A percentile compares a stretch with the other conserved stretches of the same genome.
phyloP scores from a whole-genome alignment of 345 rosid species.

The Toxicodendron radicans region DNA sequence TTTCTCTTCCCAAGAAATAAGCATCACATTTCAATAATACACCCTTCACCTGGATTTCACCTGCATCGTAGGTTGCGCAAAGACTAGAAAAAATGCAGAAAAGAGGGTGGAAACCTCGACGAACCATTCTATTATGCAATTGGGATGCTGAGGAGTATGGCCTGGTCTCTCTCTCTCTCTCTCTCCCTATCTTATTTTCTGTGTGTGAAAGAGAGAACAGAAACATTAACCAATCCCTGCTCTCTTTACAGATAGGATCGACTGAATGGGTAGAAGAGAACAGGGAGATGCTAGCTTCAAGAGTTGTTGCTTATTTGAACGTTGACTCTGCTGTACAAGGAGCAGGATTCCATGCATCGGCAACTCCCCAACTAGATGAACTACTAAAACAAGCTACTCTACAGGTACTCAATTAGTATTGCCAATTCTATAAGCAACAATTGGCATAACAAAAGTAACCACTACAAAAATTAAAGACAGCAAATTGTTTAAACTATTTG shows the following conservation, averaged over 20 bases:
- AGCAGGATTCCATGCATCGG: constrained; percentile 58
- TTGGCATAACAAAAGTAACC: neutral
- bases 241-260: constrained; percentile 63
- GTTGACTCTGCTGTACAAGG: constrained; percentile 65
- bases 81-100: constrained; percentile 62
- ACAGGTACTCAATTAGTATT: constrained; percentile 45
- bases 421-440: neutral
- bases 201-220: neutral
- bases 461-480: neutral
- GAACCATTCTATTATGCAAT: constrained; percentile 72
- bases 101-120: constrained; percentile 74
- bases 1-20: neutral
- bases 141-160: constrained; percentile 97
- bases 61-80: constrained; percentile 50
- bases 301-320: constrained; percentile 78
- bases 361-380: constrained; percentile 87
- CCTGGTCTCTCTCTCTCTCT: constrained; percentile 39
- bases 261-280: constrained; percentile 96
- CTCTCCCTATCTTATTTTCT: neutral
- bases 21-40: neutral
- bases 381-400: constrained; percentile 56
- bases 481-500: neutral
- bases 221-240: constrained; percentile 6
- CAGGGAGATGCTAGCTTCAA: constrained; percentile 66
- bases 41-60: constrained; percentile 9